Conservation (phyloP, 2,329 filamentous ascomycete genomes). For the Arthrobotrys iridis region DNA sequence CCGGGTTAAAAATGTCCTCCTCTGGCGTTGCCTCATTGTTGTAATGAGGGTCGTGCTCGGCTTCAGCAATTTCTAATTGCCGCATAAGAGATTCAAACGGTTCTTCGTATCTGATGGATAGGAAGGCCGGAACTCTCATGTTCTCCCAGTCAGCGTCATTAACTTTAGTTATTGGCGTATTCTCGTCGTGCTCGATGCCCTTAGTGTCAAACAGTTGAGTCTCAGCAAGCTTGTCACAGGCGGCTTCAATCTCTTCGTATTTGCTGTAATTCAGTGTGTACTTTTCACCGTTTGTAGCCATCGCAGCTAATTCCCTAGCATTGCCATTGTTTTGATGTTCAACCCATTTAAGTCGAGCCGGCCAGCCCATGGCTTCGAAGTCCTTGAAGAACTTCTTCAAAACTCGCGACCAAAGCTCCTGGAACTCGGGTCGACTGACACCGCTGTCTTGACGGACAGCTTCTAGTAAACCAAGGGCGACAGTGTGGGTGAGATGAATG, state of each 20-base stretch:
- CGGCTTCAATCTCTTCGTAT: constrained; percentile 7
- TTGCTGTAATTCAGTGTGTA: background rate
- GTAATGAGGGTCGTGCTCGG: constrained; percentile 35
- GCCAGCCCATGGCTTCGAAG: constrained; percentile 26
- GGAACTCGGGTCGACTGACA: constrained; percentile 6
- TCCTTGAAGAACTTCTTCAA: background rate
- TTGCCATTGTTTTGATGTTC: constrained; percentile 12
- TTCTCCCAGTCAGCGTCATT: constrained; percentile 37
- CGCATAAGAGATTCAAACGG: constrained; percentile 34
- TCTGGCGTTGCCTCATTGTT: constrained; percentile 46
- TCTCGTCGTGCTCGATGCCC: constrained; percentile 44
- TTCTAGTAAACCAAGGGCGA: constrained; percentile 24
- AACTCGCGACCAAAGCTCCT: constrained; percentile 17
- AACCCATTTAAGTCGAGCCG: constrained; percentile 23
- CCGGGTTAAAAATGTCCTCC: constrained; percentile 41
- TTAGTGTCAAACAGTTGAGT: constrained; percentile 6
- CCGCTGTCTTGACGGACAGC: constrained; percentile 15
- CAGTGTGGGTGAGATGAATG: constrained; percentile 23
- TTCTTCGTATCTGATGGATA: constrained; percentile 32
- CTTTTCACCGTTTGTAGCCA: background rate
- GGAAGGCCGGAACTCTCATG: constrained; percentile 27
- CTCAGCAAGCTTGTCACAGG: constrained; percentile 25
- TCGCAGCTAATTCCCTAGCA: constrained; percentile 6
- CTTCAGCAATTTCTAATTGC: constrained; percentile 33
- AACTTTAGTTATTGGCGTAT: constrained; percentile 20